Evolutionary conservation across 73 alveolate genomes (phyloP), one percentile per base, ranked within the genome.

Genomic region (Symbiodinium pilosum): DNA sequence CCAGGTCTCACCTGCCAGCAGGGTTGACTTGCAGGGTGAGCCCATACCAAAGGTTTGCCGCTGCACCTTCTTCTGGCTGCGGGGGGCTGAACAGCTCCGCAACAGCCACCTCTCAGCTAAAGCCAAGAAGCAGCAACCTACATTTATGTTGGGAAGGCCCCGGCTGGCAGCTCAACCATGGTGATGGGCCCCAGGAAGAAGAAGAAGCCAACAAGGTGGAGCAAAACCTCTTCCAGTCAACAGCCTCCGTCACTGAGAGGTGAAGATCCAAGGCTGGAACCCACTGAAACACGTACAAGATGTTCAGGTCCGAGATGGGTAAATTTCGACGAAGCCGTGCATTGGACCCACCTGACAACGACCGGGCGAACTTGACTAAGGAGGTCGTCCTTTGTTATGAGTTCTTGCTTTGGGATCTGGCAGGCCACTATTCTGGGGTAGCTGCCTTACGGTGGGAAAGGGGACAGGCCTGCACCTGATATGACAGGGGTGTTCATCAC

Each of bases 401-500:
- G 75, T 4, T 9, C 59, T 6, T 14, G 21, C 14, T 6, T 47
- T 6, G 59, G 59, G 59, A 14, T 47, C n/a, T n/a, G n/a, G n/a
- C n/a, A n/a, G n/a, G n/a, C n/a, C n/a, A n/a, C n/a, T n/a, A n/a
- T n/a, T n/a, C n/a, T n/a, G n/a, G n/a, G n/a, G n/a, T n/a, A n/a
- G n/a, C n/a, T n/a, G n/a, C n/a, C n/a, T n/a, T n/a, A n/a, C n/a
- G n/a, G n/a, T n/a, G n/a, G n/a, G n/a, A n/a, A n/a, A n/a, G n/a
- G n/a, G 59, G 59, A 6, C 59, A 28, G 12, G 95, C 95, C 95
- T 88, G 87, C 95, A 3, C 95, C 95, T 4, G 95, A 64, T 5
- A 88, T 59, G 44, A 88, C 95, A 30, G 95, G 95, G 30, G 95
- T 88, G 44, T 84, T 88, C 95, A 88, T 39, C n/a, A 88, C 95